Conservation (phyloP, 805 yeast genomes). For the Millerago galiae region DNA sequence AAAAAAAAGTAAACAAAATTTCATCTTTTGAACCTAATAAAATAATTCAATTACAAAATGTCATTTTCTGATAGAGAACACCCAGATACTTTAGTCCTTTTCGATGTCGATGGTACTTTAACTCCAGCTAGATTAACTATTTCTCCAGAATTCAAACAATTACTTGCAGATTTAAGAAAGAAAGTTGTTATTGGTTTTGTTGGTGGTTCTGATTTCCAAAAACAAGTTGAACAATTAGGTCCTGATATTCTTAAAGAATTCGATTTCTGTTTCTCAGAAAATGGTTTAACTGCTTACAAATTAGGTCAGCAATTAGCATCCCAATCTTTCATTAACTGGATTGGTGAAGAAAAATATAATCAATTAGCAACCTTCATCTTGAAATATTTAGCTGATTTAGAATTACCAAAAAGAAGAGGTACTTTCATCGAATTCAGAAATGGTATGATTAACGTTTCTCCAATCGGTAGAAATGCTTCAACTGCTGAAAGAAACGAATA, state of each 20-base stretch:
- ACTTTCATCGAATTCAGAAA: constrained; percentile 98
- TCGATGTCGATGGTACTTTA: constrained; percentile 97
- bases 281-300: constrained; percentile 97
- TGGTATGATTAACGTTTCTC: constrained; percentile 98
- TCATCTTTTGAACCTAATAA: neutral
- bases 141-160: constrained; percentile 70
- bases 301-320: constrained; percentile 82
- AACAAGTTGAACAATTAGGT: constrained; percentile 96
- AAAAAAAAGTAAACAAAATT: neutral
- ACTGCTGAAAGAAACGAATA: constrained; percentile 89
- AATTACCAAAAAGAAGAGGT: constrained; percentile 96
- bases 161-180: constrained; percentile 72
- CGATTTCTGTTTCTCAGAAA: constrained; percentile 95
- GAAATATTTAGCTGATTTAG: constrained; percentile 77
- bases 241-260: constrained; percentile 67
- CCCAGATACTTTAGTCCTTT: constrained; percentile 83
- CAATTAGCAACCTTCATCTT: constrained; percentile 79
- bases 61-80: constrained; percentile 70
- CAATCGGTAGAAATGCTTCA: constrained; percentile 97
- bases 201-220: constrained; percentile 7
- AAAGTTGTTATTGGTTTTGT: constrained; percentile 70
- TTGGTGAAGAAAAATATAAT: constrained; percentile 93
- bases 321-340: constrained; percentile 91
- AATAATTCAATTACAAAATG: constrained; percentile 25
- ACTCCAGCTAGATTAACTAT: constrained; percentile 89